These are phyloP conservation scores for Penicillium canariense DNA, from an alignment of 495 filamentous ascomycete species.

Conservation along the genomic window DNA sequence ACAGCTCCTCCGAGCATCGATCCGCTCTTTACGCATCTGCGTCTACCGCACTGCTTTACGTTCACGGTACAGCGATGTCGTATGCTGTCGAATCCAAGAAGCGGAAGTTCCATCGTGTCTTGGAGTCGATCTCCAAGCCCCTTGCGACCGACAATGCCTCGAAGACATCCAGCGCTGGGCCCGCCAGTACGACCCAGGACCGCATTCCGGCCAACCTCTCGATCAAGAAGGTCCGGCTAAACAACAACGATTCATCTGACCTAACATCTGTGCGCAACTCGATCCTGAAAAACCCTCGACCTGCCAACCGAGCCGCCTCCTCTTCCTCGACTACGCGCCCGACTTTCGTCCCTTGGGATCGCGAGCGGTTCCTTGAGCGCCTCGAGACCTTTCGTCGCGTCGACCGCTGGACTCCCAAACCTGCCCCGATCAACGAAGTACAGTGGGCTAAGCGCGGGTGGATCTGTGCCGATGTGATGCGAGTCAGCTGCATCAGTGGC, in stretches of 20 bases:
- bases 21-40: conserved; percentile 1
- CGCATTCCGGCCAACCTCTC: conserved; percentile 32
- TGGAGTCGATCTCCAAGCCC: conserved; percentile 52
- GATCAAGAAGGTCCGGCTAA: conserved; percentile 41
- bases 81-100: conserved; percentile 54
- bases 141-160: conserved; percentile 17
- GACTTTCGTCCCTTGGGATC: conserved; percentile 80
- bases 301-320: conserved; percentile 23
- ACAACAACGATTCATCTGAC: conserved; percentile 22
- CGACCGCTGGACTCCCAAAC: conserved; percentile 77
- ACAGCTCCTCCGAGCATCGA: conserved; percentile 7
- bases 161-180: conserved; percentile 25
- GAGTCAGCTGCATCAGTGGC: conserved; percentile 74
- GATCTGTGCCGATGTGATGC: conserved; percentile 78
- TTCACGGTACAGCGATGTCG: conserved; percentile 38
- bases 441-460: conserved; percentile 95
- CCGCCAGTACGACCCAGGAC: conserved; percentile 25
- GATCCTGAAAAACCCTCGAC: conserved; percentile 25
- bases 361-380: conserved; percentile 74
- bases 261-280: conserved; percentile 27
- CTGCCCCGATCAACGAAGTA: conserved; percentile 79
- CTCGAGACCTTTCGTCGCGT: conserved; percentile 86
- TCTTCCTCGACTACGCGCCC: conserved; percentile 36
- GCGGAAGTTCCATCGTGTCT: conserved; percentile 53
- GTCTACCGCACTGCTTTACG: neutral